Conservation (phyloP, 345 rosid genomes). For the Nephelium lappaceum region DNA sequence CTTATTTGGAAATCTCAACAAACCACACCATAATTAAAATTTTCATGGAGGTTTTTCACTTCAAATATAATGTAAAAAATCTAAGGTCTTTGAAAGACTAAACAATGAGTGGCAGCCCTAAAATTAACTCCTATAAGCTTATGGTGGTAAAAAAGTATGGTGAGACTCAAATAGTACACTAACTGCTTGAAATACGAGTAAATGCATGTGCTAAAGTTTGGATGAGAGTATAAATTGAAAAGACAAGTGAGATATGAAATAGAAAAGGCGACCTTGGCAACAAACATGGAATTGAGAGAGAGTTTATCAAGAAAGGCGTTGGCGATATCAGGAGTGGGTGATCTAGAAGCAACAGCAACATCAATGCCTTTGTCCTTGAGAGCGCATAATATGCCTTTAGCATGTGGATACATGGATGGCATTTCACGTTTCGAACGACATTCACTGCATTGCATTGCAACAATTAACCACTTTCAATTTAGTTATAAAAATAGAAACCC, state of each 20-base stretch:
- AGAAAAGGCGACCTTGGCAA: conserved; percentile 51
- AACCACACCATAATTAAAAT: too few species aligned
- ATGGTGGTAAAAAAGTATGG: too few species aligned
- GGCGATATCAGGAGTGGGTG: conserved; percentile 77
- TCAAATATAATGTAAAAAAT: too few species aligned
- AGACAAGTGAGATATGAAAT: neutral
- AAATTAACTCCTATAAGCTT: too few species aligned
- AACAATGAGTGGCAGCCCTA: too few species aligned
- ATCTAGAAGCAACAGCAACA: conserved; percentile 79
- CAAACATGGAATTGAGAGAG: conserved; percentile 56
- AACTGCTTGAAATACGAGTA: too few species aligned
- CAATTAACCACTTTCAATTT: neutral
- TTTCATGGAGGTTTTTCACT: too few species aligned
- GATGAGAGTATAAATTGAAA: too few species aligned
- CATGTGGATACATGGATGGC: conserved; percentile 84
- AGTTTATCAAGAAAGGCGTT: conserved; percentile 67
- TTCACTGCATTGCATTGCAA: conserved; percentile 39
- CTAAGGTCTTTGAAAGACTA: too few species aligned
- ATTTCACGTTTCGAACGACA: conserved; percentile 65
- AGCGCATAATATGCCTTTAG: conserved; percentile 63
- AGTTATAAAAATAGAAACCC: neutral
- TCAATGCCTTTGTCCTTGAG: conserved; percentile 74
- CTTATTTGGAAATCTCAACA: neutral
- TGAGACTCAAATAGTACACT: too few species aligned
- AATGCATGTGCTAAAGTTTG: too few species aligned